phyloP scores from a whole-genome alignment of 345 rosid species.

The Dimocarpus longan region DNA sequence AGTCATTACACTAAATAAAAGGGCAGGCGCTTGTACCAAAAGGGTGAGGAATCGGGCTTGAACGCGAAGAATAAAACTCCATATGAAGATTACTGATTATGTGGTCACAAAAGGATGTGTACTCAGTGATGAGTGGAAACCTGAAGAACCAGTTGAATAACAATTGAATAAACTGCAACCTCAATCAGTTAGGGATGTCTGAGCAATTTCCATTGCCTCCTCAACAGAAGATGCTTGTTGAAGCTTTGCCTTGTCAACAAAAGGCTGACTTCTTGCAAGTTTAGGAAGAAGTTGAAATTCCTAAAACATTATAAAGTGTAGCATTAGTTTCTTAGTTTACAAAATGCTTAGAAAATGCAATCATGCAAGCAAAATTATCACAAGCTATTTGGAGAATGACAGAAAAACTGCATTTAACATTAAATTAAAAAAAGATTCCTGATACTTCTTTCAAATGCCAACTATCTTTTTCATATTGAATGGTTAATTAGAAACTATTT shows the following conservation, averaged over 20 bases:
- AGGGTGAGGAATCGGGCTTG: neutral
- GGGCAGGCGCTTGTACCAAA: neutral
- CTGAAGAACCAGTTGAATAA: neutral
- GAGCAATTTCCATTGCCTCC: conserved; percentile 77
- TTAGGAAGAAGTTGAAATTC: conserved; percentile 86
- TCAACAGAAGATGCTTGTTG: conserved; percentile 82
- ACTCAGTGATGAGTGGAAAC: neutral
- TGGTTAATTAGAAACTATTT: too few species aligned
- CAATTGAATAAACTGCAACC: conserved; percentile 29
- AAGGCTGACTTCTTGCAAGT: conserved; percentile 84
- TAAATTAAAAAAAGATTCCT: too few species aligned
- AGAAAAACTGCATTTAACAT: neutral
- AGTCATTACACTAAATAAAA: conserved; percentile 13
- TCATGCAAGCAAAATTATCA: neutral
- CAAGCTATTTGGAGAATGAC: neutral
- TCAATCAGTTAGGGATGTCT: conserved; percentile 39
- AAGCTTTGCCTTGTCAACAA: conserved; percentile 70
- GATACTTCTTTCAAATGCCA: too few species aligned
- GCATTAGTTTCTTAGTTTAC: neutral
- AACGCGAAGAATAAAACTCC: neutral
- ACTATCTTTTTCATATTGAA: too few species aligned
- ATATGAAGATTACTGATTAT: conserved; percentile 14
- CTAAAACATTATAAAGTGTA: conserved; percentile 27
- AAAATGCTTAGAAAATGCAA: neutral
- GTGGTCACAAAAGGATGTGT: neutral